These are phyloP conservation scores for Erodium chrysanthum DNA, from an alignment of 441 rosid species.

Conservation along the genomic window DNA sequence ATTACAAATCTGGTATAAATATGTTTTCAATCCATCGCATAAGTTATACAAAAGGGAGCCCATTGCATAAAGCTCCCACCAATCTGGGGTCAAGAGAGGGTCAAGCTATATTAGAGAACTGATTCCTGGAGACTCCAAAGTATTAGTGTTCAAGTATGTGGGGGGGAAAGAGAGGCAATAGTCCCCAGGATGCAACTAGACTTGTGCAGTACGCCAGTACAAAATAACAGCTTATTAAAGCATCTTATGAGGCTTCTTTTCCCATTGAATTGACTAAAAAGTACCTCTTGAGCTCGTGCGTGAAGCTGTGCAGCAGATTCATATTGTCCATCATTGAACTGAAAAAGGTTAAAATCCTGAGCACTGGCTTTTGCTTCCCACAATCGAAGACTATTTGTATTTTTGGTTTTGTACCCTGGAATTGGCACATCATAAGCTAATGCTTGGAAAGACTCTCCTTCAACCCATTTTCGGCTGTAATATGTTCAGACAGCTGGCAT, in stretches of 20 bases:
- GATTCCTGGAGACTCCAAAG: background rate
- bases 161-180: background rate
- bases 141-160: background rate
- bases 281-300: conserved; percentile 82
- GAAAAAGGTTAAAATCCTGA: conserved; percentile 67
- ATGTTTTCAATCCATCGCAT: conserved; percentile 9
- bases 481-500: conserved; percentile 22
- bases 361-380: conserved; percentile 94
- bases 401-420: conserved; percentile 93
- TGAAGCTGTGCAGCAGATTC: conserved; percentile 86
- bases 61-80: background rate
- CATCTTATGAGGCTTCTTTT: conserved; percentile 2
- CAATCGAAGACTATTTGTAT: conserved; percentile 90
- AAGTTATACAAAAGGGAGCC: background rate
- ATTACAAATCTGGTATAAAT: background rate
- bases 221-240: background rate
- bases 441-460: conserved; percentile 84
- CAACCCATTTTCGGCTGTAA: conserved; percentile 83
- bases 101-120: background rate
- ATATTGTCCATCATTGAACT: conserved; percentile 91
- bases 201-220: background rate
- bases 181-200: background rate
- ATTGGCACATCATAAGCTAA: conserved; percentile 96
- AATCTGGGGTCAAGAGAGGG: background rate
- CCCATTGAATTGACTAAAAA: conserved; percentile 11